Evolutionary conservation across 208 protist species (phyloP), one percentile per base, ranked within the genome.

Genomic region (Trypanosomatidae sp.): DNA sequence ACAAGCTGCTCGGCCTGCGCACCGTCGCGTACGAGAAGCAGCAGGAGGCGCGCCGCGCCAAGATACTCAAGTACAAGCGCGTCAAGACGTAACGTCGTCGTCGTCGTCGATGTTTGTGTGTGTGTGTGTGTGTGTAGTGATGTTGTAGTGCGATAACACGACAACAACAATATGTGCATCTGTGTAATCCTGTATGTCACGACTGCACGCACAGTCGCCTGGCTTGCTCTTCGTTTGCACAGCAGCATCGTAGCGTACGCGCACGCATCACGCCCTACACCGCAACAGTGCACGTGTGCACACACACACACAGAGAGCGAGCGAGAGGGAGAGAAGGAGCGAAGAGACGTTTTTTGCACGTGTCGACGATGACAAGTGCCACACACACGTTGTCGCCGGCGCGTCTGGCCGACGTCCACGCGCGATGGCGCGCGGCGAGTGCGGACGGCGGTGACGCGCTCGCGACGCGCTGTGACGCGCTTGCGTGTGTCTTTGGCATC

Each of bases 11-110:
- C 70, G 61, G 78, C 15, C 33, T 90, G 13, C 77, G 80, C 32
- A 94, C 85, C 2, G 69, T 65, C 48, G 85, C 81, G 1, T 74
- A 90, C 48, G 78, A 94, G 42, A 94, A 94, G 66, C 85, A 94
- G 49, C 62, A 88, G 47, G 85, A 94, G 60, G 80, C 85, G 19
- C 61, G 85, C 7, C 64, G 76, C 22, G 81, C 80, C 3, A 94
- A 94, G 66, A 88, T 94, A 40, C 42, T 88, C 22, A 72, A 70
- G 30, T 90, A 74, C 63, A 86, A 85, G 43, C 80, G 85, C 37
- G 78, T 94, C 18, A 94, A 94, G 61, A 83, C 74, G 55, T 75
- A 58, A 60, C 4, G 37, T 49, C n/a, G 25, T 23, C 13, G 50
- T 15, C 19, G 8, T 30, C 16, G 13, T 20, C 18, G 28, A 11